phyloP scores from a whole-genome alignment of 2,329 filamentous ascomycete species.

The Alternaria arborescens region DNA sequence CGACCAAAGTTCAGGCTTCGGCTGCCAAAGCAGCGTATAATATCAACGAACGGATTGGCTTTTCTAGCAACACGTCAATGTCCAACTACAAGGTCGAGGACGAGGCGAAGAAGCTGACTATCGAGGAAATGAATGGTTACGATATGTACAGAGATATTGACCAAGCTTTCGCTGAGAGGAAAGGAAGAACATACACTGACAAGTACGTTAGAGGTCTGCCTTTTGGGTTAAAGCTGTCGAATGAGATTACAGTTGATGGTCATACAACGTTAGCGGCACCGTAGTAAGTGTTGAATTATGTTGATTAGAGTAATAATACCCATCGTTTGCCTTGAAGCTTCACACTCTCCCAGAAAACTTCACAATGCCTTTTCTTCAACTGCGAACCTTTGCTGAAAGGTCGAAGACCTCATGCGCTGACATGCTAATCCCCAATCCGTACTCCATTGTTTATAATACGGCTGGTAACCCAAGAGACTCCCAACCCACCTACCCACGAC shows the following conservation, averaged over 20 bases:
- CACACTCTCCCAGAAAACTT: too few species aligned
- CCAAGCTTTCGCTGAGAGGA: conserved; percentile 22
- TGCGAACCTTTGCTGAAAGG: too few species aligned
- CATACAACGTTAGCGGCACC: neutral
- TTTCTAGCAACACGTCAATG: conserved; percentile 67
- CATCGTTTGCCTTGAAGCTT: neutral
- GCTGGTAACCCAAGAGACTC: too few species aligned
- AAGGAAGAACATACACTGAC: conserved; percentile 13
- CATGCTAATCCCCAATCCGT: too few species aligned
- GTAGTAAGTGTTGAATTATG: neutral
- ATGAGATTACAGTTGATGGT: conserved; percentile 9
- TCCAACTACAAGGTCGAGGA: conserved; percentile 69
- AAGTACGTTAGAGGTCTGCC: conserved; percentile 18
- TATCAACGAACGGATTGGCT: conserved; percentile 58
- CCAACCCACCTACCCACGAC: too few species aligned
- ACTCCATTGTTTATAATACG: too few species aligned
- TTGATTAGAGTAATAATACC: neutral
- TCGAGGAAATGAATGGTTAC: conserved; percentile 71
- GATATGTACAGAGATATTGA: conserved; percentile 34
- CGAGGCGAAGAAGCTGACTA: conserved; percentile 68
- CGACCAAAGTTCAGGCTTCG: conserved; percentile 50
- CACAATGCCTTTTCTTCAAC: too few species aligned
- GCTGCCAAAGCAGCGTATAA: conserved; percentile 50
- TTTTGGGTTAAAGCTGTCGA: conserved; percentile 19
- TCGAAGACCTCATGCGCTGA: too few species aligned